Evolutionary conservation across 108 stramenopile species (phyloP), one percentile per base, ranked within the genome.

Genomic region (Skeletonema menzelii): DNA sequence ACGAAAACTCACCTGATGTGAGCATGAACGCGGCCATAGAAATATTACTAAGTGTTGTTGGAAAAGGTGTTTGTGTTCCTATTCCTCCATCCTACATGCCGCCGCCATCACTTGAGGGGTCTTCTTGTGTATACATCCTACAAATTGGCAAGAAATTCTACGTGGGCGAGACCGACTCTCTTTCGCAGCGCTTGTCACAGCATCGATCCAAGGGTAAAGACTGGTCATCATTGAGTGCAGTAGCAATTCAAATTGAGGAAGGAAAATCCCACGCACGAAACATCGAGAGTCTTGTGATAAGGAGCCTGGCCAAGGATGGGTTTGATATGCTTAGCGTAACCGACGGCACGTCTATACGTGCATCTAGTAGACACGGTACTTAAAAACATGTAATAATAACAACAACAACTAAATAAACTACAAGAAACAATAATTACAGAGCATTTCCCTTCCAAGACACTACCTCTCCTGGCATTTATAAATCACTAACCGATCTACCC

Each of bases 141-240:
- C 65, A 89, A 69, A 55, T 93, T 15, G 77, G 76, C 32, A 11
- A 68, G 53, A 63, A 62, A 12, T 92, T 84, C 72, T 97, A 97
- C 59, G 96, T 97, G 27, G 96, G 96, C 10, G 94, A 95, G 72
- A 93, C 93, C 24, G 96, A 97, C 47, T 75, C 79, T 31, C 65
- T 97, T 11, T 44, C 69, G 8, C 67, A 81, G 63, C 81, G 96
- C 15, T 62, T 97, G 10, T 24, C 70, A 22, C 79, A 83, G 32
- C 94, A 97, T 75, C 86, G 94, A 20, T 62, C 62, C 8, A 91
- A 88, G 70, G 49, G 49, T 3, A 57, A 44, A 19, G 72, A 67
- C 3, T 92, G 87, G 88, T 58, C 69, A 5, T 61, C 64, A 6
- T 42, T 71, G 12, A 58, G 24, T 30, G 86, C 85, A 32, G 63